Conservation (phyloP, 1,139 yeast genomes). For the Candida anutae region DNA sequence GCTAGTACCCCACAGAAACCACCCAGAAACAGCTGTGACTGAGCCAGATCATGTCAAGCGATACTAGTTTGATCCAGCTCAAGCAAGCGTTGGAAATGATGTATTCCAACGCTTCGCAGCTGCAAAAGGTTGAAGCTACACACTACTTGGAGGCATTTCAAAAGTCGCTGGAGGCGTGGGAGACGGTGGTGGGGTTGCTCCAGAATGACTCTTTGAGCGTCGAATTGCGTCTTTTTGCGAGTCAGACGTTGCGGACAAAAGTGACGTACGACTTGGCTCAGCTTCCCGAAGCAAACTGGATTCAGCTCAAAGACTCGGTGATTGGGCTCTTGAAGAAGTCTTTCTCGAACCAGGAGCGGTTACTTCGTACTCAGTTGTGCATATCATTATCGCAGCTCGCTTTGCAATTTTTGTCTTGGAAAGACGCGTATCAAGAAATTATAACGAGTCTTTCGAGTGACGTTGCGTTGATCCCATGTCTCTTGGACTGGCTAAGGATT, state of each 20-base stretch:
- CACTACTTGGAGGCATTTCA: conserved; percentile 73
- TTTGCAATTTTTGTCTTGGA: conserved; percentile 71
- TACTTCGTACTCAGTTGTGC: conserved; percentile 72
- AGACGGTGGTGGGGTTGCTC: conserved; percentile 29
- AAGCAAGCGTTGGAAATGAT: conserved; percentile 52
- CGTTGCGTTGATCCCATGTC: conserved; percentile 30
- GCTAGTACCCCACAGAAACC: too few relatives aligned
- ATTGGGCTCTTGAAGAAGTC: conserved; percentile 47
- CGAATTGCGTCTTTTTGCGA: conserved; percentile 58
- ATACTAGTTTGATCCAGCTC: conserved; percentile 16
- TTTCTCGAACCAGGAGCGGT: conserved; percentile 26
- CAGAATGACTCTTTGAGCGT: conserved; percentile 36
- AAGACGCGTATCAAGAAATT: conserved; percentile 62
- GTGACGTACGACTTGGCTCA: conserved; percentile 79
- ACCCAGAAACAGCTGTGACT: background rate
- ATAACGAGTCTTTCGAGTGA: conserved; percentile 39
- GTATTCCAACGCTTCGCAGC: conserved; percentile 47
- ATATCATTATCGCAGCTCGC: conserved; percentile 77
- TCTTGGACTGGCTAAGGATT: conserved; percentile 75
- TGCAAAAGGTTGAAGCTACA: conserved; percentile 53
- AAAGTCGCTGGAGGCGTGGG: conserved; percentile 70
- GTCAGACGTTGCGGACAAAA: conserved; percentile 85
- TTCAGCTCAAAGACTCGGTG: conserved; percentile 55
- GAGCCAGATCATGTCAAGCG: conserved; percentile 6
- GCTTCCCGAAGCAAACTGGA: conserved; percentile 46